Conservation (phyloP, 2,329 filamentous ascomycete species). For the Fusarium sororula region DNA sequence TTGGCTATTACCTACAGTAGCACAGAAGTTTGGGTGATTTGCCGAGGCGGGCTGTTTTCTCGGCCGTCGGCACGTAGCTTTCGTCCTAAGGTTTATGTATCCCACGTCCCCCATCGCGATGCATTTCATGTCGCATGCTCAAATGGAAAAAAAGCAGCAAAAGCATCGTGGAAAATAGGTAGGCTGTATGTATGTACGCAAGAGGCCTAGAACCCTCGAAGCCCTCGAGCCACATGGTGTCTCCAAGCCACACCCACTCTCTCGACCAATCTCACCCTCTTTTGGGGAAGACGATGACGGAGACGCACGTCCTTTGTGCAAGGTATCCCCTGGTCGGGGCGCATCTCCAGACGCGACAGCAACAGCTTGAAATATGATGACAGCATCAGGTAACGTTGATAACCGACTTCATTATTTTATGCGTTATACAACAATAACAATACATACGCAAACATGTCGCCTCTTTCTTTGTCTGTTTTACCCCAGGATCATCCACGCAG, state of each 20-base stretch:
- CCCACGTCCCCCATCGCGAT: neutral
- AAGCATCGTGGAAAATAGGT: conserved; percentile 6
- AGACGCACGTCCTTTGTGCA: conserved; percentile 9
- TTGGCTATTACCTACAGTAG: too few species aligned
- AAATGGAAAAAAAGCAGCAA: neutral
- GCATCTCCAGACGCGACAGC: conserved; percentile 2
- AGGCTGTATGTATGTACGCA: conserved; percentile 2
- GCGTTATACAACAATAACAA: neutral
- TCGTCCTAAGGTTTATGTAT: neutral
- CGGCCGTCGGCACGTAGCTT: neutral
- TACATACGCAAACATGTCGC: neutral
- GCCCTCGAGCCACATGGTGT: conserved; percentile 27
- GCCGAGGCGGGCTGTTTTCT: neutral
- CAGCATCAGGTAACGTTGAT: conserved; percentile 9
- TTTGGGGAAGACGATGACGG: conserved; percentile 17
- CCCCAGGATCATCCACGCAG: neutral
- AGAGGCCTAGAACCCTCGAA: conserved; percentile 24
- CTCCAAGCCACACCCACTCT: conserved; percentile 5
- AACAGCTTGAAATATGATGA: conserved; percentile 18
- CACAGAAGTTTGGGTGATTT: neutral
- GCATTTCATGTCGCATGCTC: neutral
- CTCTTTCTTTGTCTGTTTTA: neutral
- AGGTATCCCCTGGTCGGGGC: conserved; percentile 12
- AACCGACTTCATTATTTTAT: neutral
- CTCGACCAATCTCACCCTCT: conserved; percentile 5